These are phyloP conservation scores for Colletotrichum brevisporum DNA, from an alignment of 2,329 filamentous ascomycete genomes.

Conservation along the genomic window DNA sequence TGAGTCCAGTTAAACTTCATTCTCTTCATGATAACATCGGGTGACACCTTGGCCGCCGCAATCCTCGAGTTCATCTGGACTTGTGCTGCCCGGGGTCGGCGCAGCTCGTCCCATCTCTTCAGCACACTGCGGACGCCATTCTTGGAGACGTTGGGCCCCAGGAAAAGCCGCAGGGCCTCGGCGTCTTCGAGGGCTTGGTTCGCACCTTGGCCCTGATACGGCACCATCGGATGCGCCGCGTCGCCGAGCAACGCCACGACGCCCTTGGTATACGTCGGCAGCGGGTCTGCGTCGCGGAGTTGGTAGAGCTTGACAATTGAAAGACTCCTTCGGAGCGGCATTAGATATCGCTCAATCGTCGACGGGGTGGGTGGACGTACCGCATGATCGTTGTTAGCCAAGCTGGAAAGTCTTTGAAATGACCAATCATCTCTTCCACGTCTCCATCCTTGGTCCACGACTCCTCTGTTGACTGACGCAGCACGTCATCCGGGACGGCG, in stretches of 20 bases:
- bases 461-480: not conserved
- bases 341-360: not conserved
- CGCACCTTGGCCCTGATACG: conserved; percentile 25
- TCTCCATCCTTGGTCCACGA: conserved; percentile 5
- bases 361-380: not conserved
- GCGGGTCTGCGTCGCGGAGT: not conserved
- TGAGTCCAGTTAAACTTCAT: conserved; percentile 8
- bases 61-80: conserved; percentile 2
- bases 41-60: conserved; percentile 3
- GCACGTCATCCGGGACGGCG: conserved; percentile 1
- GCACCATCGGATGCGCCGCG: conserved; percentile 18
- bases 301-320: conserved; percentile 6
- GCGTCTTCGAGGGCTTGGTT: conserved; percentile 21
- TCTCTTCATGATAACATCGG: conserved; percentile 5
- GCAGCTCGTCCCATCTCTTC: not conserved
- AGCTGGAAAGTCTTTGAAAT: conserved; percentile 14
- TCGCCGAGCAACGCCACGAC: conserved; percentile 7
- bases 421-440: not conserved
- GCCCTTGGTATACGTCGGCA: not conserved
- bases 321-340: not conserved
- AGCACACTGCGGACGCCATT: not conserved
- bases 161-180: conserved; percentile 4
- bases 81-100: not conserved
- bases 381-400: conserved; percentile 7
- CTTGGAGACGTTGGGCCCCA: not conserved